Evolutionary conservation across 257 asterid species (phyloP).

Genomic region (Verbena officinalis): DNA sequence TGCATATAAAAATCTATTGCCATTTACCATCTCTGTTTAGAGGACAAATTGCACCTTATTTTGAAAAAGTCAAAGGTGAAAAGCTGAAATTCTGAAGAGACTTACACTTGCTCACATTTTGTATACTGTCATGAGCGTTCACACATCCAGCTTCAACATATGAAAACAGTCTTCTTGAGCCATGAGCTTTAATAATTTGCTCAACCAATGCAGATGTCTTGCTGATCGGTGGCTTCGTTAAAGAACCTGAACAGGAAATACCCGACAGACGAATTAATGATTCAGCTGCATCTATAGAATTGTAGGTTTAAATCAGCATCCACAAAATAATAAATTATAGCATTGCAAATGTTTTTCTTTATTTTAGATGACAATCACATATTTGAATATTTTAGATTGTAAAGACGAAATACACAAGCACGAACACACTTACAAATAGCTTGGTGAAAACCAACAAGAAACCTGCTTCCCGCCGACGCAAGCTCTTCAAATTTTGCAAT

Average conservation of each 20-base stretch:
- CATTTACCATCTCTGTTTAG: no score
- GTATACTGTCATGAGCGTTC: slow-evolving; percentile 49
- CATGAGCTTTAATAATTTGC: slow-evolving; percentile 52
- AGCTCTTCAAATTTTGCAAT: slow-evolving; percentile 67
- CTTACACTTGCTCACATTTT: slow-evolving; percentile 72
- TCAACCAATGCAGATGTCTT: slow-evolving; percentile 50
- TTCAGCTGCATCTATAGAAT: slow-evolving; percentile 1
- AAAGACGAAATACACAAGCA: slow-evolving; percentile 11
- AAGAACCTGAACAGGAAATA: slow-evolving; percentile 44
- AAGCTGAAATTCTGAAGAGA: slow-evolving; percentile 12
- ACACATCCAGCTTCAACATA: slow-evolving; percentile 69
- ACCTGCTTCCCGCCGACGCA: slow-evolving; percentile 49
- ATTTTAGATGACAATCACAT: background rate
- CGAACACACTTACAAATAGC: slow-evolving; percentile 57
- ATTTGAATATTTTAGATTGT: slow-evolving; percentile 10
- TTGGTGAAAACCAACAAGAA: slow-evolving; percentile 66
- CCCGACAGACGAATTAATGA: slow-evolving; percentile 7
- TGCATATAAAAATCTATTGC: no score
- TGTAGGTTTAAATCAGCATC: slow-evolving; percentile 2
- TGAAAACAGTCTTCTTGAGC: slow-evolving; percentile 56
- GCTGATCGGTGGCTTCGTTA: slow-evolving; percentile 51
- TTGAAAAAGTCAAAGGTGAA: background rate
- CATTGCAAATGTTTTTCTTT: slow-evolving; percentile 2
- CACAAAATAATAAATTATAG: background rate
- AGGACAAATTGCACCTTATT: background rate